Evolutionary conservation across 164 flowering plant species (phyloP).

Genomic region (grape (Vitis vinifera)): DNA sequence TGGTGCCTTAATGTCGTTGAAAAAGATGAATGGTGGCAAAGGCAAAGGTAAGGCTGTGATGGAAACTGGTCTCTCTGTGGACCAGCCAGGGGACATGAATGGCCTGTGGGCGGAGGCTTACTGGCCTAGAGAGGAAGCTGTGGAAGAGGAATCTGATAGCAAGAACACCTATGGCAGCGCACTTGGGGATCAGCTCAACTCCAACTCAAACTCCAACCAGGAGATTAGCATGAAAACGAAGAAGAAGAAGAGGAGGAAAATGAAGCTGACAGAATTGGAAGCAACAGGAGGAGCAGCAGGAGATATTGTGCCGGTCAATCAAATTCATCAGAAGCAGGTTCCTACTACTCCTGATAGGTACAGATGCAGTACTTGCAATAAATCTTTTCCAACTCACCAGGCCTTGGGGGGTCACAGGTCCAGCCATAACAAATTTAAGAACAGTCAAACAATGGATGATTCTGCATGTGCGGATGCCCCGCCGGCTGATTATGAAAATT

Average conservation of each 20-base stretch:
- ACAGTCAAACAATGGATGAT: not conserved
- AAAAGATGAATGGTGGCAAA: not conserved
- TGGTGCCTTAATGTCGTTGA: not conserved
- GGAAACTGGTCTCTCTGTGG: not conserved
- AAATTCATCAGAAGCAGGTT: too few species aligned
- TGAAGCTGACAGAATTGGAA: constrained; percentile 31
- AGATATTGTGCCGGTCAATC: not conserved
- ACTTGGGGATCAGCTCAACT: not conserved
- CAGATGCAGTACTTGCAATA: constrained; percentile 46
- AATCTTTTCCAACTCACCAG: constrained; percentile 49
- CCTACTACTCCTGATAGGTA: not conserved
- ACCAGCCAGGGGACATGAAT: not conserved
- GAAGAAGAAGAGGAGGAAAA: constrained; percentile 27
- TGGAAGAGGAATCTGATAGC: not conserved
- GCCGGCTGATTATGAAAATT: not conserved
- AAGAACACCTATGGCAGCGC: not conserved
- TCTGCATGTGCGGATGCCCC: not conserved
- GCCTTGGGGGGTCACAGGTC: constrained; percentile 79
- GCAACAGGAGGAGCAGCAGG: constrained; percentile 13
- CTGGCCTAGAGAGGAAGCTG: not conserved
- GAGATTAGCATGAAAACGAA: not conserved
- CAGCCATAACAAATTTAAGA: constrained; percentile 46
- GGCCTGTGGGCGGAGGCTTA: not conserved
- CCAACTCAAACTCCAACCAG: not conserved
- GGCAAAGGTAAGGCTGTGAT: not conserved